A percentile compares a stretch with the other conserved stretches of the same genome.
Evolutionary conservation across 2,329 filamentous ascomycete species (phyloP).

Genomic region (Phoma sp.): DNA sequence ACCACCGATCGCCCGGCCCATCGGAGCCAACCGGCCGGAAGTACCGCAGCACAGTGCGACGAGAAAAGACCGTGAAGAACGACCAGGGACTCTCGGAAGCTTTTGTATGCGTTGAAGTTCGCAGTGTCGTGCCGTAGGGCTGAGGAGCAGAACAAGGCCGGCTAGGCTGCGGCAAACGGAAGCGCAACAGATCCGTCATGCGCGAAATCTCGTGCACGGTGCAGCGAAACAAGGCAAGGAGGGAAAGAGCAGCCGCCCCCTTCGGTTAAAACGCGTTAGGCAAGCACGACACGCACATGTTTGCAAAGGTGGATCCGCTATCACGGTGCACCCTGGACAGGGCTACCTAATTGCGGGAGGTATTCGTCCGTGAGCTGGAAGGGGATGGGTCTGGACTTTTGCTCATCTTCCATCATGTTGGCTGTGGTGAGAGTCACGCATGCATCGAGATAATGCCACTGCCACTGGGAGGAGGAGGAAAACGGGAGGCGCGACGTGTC

Average conservation of each 20-base stretch:
- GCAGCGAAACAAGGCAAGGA: neutral
- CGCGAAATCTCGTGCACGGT: neutral
- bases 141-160: neutral
- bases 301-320: no score
- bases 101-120: slow-evolving; percentile 3
- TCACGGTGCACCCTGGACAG: neutral
- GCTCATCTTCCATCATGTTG: neutral
- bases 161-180: neutral
- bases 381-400: neutral
- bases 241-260: neutral
- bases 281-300: no score
- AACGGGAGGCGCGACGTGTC: neutral
- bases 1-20: neutral
- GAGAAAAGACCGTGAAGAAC: neutral
- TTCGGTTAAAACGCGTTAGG: no score
- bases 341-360: neutral
- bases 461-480: neutral
- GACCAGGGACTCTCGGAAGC: neutral
- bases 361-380: slow-evolving; percentile 3
- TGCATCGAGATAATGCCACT: neutral
- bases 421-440: neutral
- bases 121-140: neutral
- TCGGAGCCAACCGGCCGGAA: neutral
- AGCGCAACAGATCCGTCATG: slow-evolving; percentile 3
- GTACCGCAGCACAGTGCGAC: neutral